Percentiles rank a stretch among this genome's conserved stretches.
These are phyloP conservation scores for Phialemoniopsis sp. DNA, from an alignment of 2,329 filamentous ascomycete genomes.

Conservation along the genomic window DNA sequence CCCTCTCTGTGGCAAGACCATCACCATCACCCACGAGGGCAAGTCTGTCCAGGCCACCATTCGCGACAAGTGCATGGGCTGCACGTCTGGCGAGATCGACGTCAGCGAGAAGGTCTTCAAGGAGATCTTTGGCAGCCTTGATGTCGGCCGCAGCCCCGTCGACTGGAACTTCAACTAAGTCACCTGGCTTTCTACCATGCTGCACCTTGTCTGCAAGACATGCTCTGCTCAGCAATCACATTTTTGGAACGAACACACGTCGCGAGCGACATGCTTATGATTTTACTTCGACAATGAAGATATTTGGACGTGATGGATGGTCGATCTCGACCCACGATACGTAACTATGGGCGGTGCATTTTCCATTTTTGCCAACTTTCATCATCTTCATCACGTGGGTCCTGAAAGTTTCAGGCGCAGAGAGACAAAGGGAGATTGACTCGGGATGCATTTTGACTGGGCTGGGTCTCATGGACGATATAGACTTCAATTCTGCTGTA, in stretches of 20 bases:
- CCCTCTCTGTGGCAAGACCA: slow-evolving; percentile 64
- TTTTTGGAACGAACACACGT: background rate
- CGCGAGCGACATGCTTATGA: background rate
- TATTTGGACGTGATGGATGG: background rate
- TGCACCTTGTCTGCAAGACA: background rate
- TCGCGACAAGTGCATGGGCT: slow-evolving; percentile 75
- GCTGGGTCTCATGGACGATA: background rate
- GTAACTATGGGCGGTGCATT: background rate
- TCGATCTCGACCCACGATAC: background rate
- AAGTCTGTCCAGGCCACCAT: slow-evolving; percentile 55
- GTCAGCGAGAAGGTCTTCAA: slow-evolving; percentile 32
- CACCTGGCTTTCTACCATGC: background rate
- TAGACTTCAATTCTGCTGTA: slow-evolving; percentile 5
- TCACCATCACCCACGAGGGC: slow-evolving; percentile 58
- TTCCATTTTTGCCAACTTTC: background rate
- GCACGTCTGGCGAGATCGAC: slow-evolving; percentile 52
- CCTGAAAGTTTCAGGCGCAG: background rate
- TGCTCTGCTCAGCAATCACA: background rate
- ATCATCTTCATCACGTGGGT: background rate
- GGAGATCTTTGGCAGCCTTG: slow-evolving; percentile 38
- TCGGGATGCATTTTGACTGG: background rate
- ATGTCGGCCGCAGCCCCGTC: slow-evolving; percentile 23
- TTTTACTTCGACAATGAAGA: background rate
- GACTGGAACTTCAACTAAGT: slow-evolving; percentile 25
- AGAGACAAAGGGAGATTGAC: background rate